Conservation (phyloP, 2,329 filamentous ascomycete genomes). For the Xenoacremonium recifei region DNA sequence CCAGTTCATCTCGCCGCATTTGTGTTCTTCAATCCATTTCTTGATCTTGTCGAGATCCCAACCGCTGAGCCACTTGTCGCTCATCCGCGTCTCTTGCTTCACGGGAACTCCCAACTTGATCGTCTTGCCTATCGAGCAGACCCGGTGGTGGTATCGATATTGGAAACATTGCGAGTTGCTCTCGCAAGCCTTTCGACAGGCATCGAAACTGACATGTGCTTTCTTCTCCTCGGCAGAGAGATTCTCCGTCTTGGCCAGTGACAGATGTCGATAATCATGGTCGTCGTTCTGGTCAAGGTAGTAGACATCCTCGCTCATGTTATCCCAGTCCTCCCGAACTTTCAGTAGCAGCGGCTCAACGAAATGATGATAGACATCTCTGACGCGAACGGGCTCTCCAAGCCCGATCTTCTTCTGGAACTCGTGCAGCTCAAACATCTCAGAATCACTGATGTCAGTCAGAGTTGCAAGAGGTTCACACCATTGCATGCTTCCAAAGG, state of each 20-base stretch:
- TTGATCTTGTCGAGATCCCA: slow-evolving; percentile 42
- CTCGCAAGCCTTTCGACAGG: slow-evolving; percentile 46
- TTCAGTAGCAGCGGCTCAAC: slow-evolving; percentile 38
- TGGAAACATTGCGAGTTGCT: slow-evolving; percentile 37
- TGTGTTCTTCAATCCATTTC: slow-evolving; percentile 36
- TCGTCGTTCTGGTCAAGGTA: slow-evolving; percentile 36
- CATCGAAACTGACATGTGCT: slow-evolving; percentile 40
- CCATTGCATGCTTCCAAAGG: slow-evolving; percentile 48
- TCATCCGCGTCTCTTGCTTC: slow-evolving; percentile 25
- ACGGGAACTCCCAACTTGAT: slow-evolving; percentile 40
- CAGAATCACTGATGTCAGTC: slow-evolving; percentile 52
- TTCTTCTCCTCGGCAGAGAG: slow-evolving; percentile 36
- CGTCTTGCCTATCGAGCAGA: slow-evolving; percentile 35
- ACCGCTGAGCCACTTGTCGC: slow-evolving; percentile 36
- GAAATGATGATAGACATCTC: slow-evolving; percentile 48
- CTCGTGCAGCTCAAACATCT: slow-evolving; percentile 49
- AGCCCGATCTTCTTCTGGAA: slow-evolving; percentile 44
- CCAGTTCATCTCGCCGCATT: slow-evolving; percentile 34
- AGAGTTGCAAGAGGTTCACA: slow-evolving; percentile 56
- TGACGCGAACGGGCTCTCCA: slow-evolving; percentile 36
- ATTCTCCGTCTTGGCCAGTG: slow-evolving; percentile 31
- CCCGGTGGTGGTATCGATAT: slow-evolving; percentile 37
- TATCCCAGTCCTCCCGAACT: slow-evolving; percentile 51
- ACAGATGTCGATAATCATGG: slow-evolving; percentile 31
- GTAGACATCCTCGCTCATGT: slow-evolving; percentile 43